Evolutionary conservation across 306 rosid genomes (phyloP).

Genomic region (Alnus glutinosa): DNA sequence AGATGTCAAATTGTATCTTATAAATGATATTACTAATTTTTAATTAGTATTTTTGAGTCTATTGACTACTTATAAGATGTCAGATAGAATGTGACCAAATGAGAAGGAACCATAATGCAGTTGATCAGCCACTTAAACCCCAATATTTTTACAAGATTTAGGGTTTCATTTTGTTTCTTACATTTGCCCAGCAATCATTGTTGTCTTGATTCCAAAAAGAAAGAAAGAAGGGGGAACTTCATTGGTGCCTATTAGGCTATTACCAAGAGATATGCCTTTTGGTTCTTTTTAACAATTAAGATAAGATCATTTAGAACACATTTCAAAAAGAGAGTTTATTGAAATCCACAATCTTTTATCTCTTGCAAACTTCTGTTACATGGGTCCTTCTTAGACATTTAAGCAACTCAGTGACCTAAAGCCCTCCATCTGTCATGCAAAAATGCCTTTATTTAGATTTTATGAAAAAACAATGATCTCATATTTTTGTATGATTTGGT

Average conservation of each 20-base stretch:
- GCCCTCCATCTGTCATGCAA: too few relatives aligned
- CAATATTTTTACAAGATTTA: background rate
- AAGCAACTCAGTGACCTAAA: too few relatives aligned
- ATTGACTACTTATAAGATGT: background rate
- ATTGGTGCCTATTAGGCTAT: background rate
- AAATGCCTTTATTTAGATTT: too few relatives aligned
- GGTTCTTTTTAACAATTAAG: background rate
- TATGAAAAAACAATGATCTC: too few relatives aligned
- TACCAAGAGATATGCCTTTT: background rate
- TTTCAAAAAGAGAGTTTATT: too few relatives aligned
- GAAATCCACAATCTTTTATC: too few relatives aligned
- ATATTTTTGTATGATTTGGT: too few relatives aligned
- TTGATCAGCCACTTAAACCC: background rate
- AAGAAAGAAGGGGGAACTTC: background rate
- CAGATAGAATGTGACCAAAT: background rate
- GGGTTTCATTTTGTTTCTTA: background rate
- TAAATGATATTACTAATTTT: constrained; percentile 1
- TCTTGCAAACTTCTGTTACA: too few relatives aligned
- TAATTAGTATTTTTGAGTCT: background rate
- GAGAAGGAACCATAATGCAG: background rate
- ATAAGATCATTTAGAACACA: background rate
- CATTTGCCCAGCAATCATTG: background rate
- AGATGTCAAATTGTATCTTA: background rate
- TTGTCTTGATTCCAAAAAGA: background rate
- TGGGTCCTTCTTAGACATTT: too few relatives aligned